Percentiles rank a stretch among this genome's conserved stretches.
Evolutionary conservation across 352 stramenopile species (phyloP).

Genomic region (Phytopythium chamaehyphon): DNA sequence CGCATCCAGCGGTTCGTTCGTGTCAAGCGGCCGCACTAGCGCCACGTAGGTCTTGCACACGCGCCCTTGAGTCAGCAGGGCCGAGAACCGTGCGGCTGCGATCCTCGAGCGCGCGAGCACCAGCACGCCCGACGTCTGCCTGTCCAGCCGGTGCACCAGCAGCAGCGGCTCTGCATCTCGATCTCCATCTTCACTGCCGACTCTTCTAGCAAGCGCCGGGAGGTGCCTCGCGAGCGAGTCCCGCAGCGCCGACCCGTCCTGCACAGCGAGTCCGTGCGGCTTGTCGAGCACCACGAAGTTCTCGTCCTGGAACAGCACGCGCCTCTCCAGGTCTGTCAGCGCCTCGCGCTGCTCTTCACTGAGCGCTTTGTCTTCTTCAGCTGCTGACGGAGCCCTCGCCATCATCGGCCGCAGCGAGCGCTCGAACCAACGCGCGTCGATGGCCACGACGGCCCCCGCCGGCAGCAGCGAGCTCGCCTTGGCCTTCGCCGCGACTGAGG

Average conservation of each 20-base stretch:
- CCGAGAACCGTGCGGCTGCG: slow-evolving; percentile 56
- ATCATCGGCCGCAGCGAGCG: slow-evolving; percentile 15
- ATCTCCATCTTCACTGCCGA: background rate
- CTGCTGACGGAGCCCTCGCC: background rate
- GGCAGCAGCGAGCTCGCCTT: slow-evolving; percentile 32
- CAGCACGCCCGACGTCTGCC: slow-evolving; percentile 60
- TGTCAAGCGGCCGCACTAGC: slow-evolving; percentile 17
- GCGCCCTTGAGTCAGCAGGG: slow-evolving; percentile 25
- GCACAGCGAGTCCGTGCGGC: slow-evolving; percentile 55
- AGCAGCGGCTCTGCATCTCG: slow-evolving; percentile 17
- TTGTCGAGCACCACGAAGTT: slow-evolving; percentile 73
- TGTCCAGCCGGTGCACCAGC: slow-evolving; percentile 70
- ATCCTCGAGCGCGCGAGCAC: slow-evolving; percentile 63
- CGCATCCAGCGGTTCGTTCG: background rate
- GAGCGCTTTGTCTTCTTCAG: background rate
- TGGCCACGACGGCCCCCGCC: slow-evolving; percentile 37
- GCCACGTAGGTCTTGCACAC: slow-evolving; percentile 68
- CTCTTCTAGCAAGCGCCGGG: slow-evolving; percentile 21
- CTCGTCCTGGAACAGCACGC: slow-evolving; percentile 43
- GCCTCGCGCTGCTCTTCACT: background rate
- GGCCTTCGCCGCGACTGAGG: background rate
- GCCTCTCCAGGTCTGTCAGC: slow-evolving; percentile 21
- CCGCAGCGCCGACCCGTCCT: slow-evolving; percentile 40
- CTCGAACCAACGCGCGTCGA: slow-evolving; percentile 47
- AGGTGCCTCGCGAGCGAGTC: slow-evolving; percentile 47